Base-by-base conservation (phyloP, 176 grass and related monocot genomes). In the Aegilops umbellulata region DNA sequence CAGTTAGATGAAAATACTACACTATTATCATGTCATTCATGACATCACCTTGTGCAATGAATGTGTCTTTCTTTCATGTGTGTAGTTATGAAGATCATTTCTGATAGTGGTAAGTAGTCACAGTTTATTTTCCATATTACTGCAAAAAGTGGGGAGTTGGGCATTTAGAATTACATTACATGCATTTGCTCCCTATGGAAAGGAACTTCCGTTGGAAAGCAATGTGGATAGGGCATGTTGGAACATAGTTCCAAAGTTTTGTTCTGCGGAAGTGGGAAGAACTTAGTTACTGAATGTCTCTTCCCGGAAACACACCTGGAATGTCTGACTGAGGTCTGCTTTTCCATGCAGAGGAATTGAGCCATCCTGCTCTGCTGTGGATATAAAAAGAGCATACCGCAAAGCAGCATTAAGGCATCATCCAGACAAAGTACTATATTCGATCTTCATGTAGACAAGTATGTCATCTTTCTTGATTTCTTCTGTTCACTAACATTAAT, bases 351-450 rank as follows among this genome's bases (percentile, higher is more conserved):
- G 96, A 82, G 91, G 93, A 81, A 90, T 95, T 62, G 90, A 95
- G 62, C 73, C 81, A 82, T 88, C 90, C 81, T 91, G 89, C 71
- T 94, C 93, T 89, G 74, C 60, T 65, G 63, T 85, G 66, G 93
- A 94, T 86, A 85, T 98, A 82, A 95, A 95, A 84, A 95, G 92
- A 65, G 90, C 93, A 74, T 98, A 95, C 69, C 87, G 88, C 82
- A 95, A 94, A 94, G 91, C 96, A 80, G 96, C 91, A 88, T 79
- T 95, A 60, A 89, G 83, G 81, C 93, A 95, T 88, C 93, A 92
- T 90, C 96, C 91, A 76, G 93, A 98, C 72, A 92, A 95, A 82
- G 94, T 97, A 83, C 35, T 74, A 69, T 61, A 65, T 69, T 55
- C 22, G 34, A 78, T 31, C 86, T 86, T 30, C 53, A 73, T 79